A percentile compares a stretch with the other conserved stretches of the same genome.
phyloP scores from a whole-genome alignment of 2,329 filamentous ascomycete species.

The Colletotrichum siamense region DNA sequence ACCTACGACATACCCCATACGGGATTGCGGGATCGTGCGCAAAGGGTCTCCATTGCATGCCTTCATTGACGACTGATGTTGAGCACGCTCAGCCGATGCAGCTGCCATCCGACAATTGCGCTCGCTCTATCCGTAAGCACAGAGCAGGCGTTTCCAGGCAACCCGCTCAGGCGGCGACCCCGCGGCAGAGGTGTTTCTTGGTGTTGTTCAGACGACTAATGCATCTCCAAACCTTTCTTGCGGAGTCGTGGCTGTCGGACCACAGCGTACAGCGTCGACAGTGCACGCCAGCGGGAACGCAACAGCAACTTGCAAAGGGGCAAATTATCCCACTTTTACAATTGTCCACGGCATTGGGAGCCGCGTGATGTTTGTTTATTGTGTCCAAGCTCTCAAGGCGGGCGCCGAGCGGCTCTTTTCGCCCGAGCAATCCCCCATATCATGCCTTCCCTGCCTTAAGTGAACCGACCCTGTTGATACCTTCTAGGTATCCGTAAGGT shows the following conservation, averaged over 20 bases:
- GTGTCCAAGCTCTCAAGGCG: not conserved
- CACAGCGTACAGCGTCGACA: not conserved
- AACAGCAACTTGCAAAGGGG: not conserved
- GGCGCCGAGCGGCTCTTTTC: not conserved
- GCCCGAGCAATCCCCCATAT: not conserved
- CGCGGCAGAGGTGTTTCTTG: not conserved
- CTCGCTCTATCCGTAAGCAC: not conserved
- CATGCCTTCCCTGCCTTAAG: not conserved
- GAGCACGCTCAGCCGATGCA: constrained; percentile 1
- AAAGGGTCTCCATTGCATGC: not conserved
- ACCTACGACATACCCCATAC: not conserved
- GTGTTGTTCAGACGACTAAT: not conserved
- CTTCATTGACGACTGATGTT: not conserved
- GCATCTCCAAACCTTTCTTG: not conserved
- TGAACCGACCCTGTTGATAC: constrained; percentile 5
- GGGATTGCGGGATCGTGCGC: not conserved
- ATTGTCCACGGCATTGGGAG: not conserved
- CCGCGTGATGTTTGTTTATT: not conserved
- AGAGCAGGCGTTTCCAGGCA: not conserved
- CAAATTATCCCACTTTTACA: not conserved
- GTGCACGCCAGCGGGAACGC: not conserved
- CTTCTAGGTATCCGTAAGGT: too few relatives aligned
- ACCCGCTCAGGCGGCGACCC: not conserved
- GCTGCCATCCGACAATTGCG: constrained; percentile 5
- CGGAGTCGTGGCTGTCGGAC: not conserved